A percentile compares a stretch with the other conserved stretches of the same genome.
Conservation (phyloP, 768 basidiomycete species). For the Kwoniella dendrophila region DNA sequence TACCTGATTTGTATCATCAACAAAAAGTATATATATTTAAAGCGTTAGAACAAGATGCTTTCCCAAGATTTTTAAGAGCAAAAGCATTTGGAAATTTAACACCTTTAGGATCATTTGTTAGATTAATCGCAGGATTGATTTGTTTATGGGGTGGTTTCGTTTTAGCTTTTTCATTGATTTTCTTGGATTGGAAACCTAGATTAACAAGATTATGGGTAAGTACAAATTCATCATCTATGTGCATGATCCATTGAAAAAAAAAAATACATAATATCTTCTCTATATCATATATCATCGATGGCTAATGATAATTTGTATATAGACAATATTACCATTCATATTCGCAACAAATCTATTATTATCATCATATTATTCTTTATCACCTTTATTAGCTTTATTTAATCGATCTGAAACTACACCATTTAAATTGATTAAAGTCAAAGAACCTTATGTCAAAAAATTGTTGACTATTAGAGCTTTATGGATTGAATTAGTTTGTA, state of each 20-base stretch:
- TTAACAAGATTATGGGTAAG: slow-evolving; percentile 92
- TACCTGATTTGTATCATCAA: slow-evolving; percentile 92
- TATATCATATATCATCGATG: too few relatives aligned
- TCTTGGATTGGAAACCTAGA: slow-evolving; percentile 90
- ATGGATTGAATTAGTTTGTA: slow-evolving; percentile 67
- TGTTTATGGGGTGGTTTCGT: slow-evolving; percentile 94
- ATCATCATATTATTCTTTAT: slow-evolving; percentile 95
- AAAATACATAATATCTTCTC: too few relatives aligned
- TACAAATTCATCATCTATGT: slow-evolving; percentile 37
- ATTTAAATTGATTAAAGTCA: slow-evolving; percentile 87
- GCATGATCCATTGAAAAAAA: too few relatives aligned
- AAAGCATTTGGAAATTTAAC: slow-evolving; percentile 99
- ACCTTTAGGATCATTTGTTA: slow-evolving; percentile 80
- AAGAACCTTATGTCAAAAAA: slow-evolving; percentile 91
- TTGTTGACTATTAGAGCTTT: slow-evolving; percentile 84
- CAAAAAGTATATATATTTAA: slow-evolving; percentile 98
- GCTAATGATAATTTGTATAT: slow-evolving; percentile 9
- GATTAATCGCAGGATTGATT: slow-evolving; percentile 81
- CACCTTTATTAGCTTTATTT: slow-evolving; percentile 91
- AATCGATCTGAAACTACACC: slow-evolving; percentile 95
- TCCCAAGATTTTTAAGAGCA: slow-evolving; percentile 79
- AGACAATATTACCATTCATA: slow-evolving; percentile 94
- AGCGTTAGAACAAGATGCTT: slow-evolving; percentile 79
- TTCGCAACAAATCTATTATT: slow-evolving; percentile 87
- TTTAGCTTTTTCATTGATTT: slow-evolving; percentile 84